Evolutionary conservation across 2,329 filamentous ascomycete species (phyloP).

Genomic region (Xylariaceae sp.): DNA sequence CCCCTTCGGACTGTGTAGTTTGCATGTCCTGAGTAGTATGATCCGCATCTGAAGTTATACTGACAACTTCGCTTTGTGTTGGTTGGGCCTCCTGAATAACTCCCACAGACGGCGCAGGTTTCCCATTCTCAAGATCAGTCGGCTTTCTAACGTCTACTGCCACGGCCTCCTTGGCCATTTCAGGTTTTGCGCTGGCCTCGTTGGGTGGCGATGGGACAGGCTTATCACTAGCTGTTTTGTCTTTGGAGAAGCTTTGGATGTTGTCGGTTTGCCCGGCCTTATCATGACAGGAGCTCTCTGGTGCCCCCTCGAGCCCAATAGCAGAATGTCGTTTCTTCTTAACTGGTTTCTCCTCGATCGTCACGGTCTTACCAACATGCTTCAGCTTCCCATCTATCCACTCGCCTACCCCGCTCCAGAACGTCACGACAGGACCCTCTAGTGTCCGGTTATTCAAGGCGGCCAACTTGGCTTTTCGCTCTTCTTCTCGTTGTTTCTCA

Average conservation of each 20-base stretch:
- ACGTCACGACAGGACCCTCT: constrained; percentile 86
- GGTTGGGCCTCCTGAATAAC: constrained; percentile 12
- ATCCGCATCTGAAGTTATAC: constrained; percentile 1
- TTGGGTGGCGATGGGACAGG: constrained; percentile 7
- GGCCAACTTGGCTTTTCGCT: constrained; percentile 80
- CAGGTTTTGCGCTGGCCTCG: constrained; percentile 10
- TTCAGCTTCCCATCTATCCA: constrained; percentile 79
- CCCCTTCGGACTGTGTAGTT: constrained; percentile 4
- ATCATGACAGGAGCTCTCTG: constrained; percentile 31
- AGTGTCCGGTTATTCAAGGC: constrained; percentile 86
- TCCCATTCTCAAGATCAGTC: background rate
- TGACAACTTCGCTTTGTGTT: background rate
- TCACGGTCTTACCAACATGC: constrained; percentile 69
- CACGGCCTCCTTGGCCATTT: background rate
- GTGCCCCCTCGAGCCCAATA: constrained; percentile 27
- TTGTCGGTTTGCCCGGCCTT: constrained; percentile 29
- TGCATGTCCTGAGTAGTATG: constrained; percentile 1
- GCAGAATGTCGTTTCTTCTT: constrained; percentile 56
- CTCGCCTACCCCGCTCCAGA: constrained; percentile 89
- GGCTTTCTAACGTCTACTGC: background rate
- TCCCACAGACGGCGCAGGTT: background rate
- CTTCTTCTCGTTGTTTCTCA: constrained; percentile 85
- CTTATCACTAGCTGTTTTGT: constrained; percentile 18
- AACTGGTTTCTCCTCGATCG: constrained; percentile 63
- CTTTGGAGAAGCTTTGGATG: constrained; percentile 17